phyloP scores from a whole-genome alignment of 2,329 filamentous ascomycete genomes.

The Zasmidium cellare region DNA sequence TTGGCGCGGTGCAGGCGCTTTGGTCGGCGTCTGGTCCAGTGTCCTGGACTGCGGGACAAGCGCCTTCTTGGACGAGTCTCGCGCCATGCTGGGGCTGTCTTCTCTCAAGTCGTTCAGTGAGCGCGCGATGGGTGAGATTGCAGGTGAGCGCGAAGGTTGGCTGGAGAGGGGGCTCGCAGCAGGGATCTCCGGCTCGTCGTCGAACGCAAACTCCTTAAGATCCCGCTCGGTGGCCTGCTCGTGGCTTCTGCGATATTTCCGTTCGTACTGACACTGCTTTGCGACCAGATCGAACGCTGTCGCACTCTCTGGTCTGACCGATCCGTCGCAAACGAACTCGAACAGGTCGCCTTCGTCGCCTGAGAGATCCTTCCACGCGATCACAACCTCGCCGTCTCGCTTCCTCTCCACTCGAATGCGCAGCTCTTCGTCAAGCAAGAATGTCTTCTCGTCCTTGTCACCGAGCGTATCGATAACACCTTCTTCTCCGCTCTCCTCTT shows the following conservation, averaged over 20 bases:
- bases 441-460: slow-evolving; percentile 98
- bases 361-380: slow-evolving; percentile 93
- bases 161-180: slow-evolving; percentile 59
- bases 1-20: slow-evolving; percentile 60
- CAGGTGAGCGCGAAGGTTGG: slow-evolving; percentile 42
- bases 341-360: slow-evolving; percentile 94
- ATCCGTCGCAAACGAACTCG: slow-evolving; percentile 90
- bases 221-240: slow-evolving; percentile 80
- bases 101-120: slow-evolving; percentile 31
- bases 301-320: slow-evolving; percentile 68
- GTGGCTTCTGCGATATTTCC: slow-evolving; percentile 81
- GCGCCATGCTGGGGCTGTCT: slow-evolving; percentile 30
- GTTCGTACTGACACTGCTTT: slow-evolving; percentile 94
- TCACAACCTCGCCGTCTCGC: slow-evolving; percentile 76
- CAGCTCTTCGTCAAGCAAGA: slow-evolving; percentile 87
- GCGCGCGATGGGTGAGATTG: slow-evolving; percentile 29
- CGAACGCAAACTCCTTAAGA: slow-evolving; percentile 79
- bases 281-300: slow-evolving; percentile 79
- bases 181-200: slow-evolving; percentile 60
- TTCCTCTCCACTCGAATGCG: slow-evolving; percentile 83
- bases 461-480: slow-evolving; percentile 66
- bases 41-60: slow-evolving; percentile 37
- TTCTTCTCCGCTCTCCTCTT: slow-evolving; percentile 79
- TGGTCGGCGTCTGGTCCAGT: slow-evolving; percentile 47
- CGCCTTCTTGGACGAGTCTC: slow-evolving; percentile 31